Evolutionary conservation across 106 monocot genomes (phyloP).

Genomic region (Apostasia shenzhenica): DNA sequence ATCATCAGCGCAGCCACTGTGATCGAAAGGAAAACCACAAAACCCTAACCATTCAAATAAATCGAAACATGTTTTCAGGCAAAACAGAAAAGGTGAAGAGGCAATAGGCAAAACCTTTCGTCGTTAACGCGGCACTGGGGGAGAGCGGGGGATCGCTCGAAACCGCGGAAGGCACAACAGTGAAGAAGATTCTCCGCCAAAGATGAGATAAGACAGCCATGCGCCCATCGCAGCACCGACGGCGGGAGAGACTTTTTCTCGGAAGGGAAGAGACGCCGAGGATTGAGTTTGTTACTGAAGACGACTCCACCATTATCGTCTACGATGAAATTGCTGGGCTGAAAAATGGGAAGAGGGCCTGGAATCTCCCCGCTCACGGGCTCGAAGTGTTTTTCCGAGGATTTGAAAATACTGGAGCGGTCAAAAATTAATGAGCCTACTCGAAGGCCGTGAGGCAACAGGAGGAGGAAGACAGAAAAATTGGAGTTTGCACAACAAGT

Average conservation of each 20-base stretch:
- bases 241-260: not conserved
- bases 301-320: constrained; percentile 7
- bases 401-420: no score
- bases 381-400: no score
- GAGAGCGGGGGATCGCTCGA: constrained; percentile 73
- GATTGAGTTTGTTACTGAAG: not conserved
- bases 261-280: not conserved
- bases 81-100: not conserved
- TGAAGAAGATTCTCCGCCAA: constrained; percentile 1
- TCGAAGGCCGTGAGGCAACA: no score
- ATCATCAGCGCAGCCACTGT: constrained; percentile 92
- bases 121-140: constrained; percentile 87
- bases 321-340: no score
- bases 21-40: no score
- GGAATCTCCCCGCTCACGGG: no score
- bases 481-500: no score
- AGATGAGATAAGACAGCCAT: not conserved
- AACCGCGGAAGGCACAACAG: not conserved
- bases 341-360: no score
- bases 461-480: no score
- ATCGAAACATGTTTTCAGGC: no score
- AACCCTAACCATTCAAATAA: not conserved
- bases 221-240: not conserved
- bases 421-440: no score
- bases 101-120: constrained; percentile 43